Evolutionary conservation across 2,329 filamentous ascomycete genomes (phyloP).

Genomic region (Karstenula rhodostoma): DNA sequence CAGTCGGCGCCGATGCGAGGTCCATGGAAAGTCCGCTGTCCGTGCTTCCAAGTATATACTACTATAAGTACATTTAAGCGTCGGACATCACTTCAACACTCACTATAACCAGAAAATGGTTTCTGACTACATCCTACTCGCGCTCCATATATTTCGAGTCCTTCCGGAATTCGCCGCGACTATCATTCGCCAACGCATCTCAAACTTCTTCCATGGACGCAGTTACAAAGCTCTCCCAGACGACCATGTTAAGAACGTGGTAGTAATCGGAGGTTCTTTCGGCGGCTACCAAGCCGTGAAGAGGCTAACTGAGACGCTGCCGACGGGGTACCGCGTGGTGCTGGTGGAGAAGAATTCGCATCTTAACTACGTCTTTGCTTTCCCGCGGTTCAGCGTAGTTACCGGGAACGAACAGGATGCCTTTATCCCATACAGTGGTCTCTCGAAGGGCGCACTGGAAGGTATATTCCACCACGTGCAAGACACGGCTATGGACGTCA

Average conservation of each 20-base stretch:
- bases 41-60: neutral
- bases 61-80: neutral
- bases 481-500: constrained; percentile 54
- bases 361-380: constrained; percentile 68
- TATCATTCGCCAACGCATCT: neutral
- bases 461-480: constrained; percentile 53
- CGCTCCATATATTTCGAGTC: neutral
- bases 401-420: constrained; percentile 65
- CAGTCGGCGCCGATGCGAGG: neutral
- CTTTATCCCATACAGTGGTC: constrained; percentile 65
- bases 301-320: constrained; percentile 59
- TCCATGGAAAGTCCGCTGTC: neutral
- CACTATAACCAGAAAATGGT: neutral
- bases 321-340: constrained; percentile 61
- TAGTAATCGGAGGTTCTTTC: constrained; percentile 67
- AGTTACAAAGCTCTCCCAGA: constrained; percentile 20
- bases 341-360: constrained; percentile 68
- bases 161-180: constrained; percentile 1
- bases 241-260: constrained; percentile 54
- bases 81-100: neutral
- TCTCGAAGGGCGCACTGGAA: constrained; percentile 44
- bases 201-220: constrained; percentile 10
- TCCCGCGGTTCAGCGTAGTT: constrained; percentile 67
- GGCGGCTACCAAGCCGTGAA: constrained; percentile 61
- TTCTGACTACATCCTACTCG: constrained; percentile 2